Percentiles rank a stretch among this genome's conserved stretches.
phyloP scores from a whole-genome alignment of 108 stramenopile species.

The Discostella pseudostelligera region DNA sequence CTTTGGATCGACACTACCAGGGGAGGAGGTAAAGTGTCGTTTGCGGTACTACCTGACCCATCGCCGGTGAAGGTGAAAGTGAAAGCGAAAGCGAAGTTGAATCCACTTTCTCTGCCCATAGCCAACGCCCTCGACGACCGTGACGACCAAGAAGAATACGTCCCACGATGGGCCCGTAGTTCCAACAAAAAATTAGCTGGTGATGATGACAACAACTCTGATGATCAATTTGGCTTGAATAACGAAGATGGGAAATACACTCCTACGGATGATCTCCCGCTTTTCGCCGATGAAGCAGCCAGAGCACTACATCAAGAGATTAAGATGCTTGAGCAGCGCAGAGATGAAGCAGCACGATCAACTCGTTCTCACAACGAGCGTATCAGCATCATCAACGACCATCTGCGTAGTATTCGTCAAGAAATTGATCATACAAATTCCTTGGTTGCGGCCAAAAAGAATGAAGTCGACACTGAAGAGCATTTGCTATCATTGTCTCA shows the following conservation, averaged over 20 bases:
- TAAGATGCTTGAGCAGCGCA: slow-evolving; percentile 31
- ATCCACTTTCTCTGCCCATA: neutral
- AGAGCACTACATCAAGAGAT: slow-evolving; percentile 42
- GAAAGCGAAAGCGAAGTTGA: neutral
- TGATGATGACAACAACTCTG: slow-evolving; percentile 14
- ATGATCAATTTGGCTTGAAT: neutral
- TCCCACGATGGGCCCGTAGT: slow-evolving; percentile 31
- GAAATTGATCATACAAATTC: slow-evolving; percentile 82
- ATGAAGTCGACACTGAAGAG: slow-evolving; percentile 76
- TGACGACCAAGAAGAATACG: slow-evolving; percentile 3
- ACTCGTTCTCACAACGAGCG: slow-evolving; percentile 56
- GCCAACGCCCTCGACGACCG: neutral
- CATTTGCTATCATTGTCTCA: slow-evolving; percentile 64
- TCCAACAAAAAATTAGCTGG: neutral
- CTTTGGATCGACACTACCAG: neutral
- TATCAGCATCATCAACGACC: slow-evolving; percentile 73
- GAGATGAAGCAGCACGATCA: slow-evolving; percentile 33
- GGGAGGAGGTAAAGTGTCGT: neutral
- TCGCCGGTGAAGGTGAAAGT: neutral
- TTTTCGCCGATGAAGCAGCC: slow-evolving; percentile 45
- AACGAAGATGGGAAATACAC: slow-evolving; percentile 8
- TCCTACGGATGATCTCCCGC: slow-evolving; percentile 27
- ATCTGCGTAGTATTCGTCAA: slow-evolving; percentile 78
- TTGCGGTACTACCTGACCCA: too few species aligned
- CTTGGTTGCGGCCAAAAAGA: slow-evolving; percentile 68